A percentile compares a stretch with the other conserved stretches of the same genome.
phyloP scores from a whole-genome alignment of 306 rosid species.

The Corylus americana region DNA sequence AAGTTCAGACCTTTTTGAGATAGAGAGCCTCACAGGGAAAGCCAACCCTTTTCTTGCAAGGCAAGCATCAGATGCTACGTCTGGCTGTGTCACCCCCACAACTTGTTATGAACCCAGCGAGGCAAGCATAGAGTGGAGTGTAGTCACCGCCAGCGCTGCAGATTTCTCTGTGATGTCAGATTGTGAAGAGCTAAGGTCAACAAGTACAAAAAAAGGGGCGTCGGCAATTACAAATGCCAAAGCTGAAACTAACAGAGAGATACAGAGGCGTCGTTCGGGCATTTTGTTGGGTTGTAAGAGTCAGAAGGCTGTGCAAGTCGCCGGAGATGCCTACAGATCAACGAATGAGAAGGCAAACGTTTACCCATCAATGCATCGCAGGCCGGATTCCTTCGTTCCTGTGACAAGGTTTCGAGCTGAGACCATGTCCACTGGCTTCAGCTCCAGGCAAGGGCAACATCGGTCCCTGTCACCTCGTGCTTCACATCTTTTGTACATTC shows the following conservation, averaged over 20 bases:
- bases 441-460: conserved; percentile 48
- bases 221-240: conserved; percentile 32
- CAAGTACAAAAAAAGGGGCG: conserved; percentile 39
- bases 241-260: conserved; percentile 36
- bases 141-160: conserved; percentile 82
- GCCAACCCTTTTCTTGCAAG: conserved; percentile 45
- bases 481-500: conserved; percentile 50
- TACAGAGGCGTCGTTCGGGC: conserved; percentile 39
- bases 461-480: conserved; percentile 52
- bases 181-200: conserved; percentile 60
- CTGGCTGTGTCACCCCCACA: conserved; percentile 65
- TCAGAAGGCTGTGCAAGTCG: conserved; percentile 74
- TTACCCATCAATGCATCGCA: conserved; percentile 19
- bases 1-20: conserved; percentile 93
- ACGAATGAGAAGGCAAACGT: conserved; percentile 34
- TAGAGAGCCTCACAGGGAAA: conserved; percentile 65
- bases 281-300: conserved; percentile 70
- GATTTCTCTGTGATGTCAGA: conserved; percentile 73
- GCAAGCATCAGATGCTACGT: conserved; percentile 46
- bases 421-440: conserved; percentile 44
- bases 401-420: conserved; percentile 53
- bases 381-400: conserved; percentile 39
- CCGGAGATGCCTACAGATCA: conserved; percentile 48
- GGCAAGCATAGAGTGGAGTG: conserved; percentile 96
- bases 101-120: conserved; percentile 89